phyloP scores from a whole-genome alignment of 2,329 filamentous ascomycete genomes.

The Keithomyces neogunnii region DNA sequence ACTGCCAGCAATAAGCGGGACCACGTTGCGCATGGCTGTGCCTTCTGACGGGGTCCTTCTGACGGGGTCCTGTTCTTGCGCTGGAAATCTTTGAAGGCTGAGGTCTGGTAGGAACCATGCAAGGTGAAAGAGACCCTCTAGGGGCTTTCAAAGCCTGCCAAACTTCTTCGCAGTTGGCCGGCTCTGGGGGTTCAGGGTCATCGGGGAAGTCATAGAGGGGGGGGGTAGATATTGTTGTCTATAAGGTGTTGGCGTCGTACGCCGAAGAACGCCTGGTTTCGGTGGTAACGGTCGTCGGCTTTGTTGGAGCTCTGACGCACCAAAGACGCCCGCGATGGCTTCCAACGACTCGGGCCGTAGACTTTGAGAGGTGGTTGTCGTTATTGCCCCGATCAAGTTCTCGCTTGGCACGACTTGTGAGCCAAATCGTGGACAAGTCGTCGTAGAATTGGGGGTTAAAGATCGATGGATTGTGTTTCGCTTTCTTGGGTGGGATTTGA shows the following conservation, averaged over 20 bases:
- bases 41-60: too few relatives aligned
- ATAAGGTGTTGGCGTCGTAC: constrained; percentile 3
- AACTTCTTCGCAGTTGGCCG: not conserved
- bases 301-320: not conserved
- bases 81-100: too few relatives aligned
- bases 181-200: not conserved
- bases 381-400: constrained; percentile 4
- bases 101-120: too few relatives aligned
- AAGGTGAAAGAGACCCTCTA: too few relatives aligned
- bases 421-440: constrained; percentile 1
- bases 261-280: constrained; percentile 2
- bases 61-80: too few relatives aligned
- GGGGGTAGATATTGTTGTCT: constrained; percentile 2
- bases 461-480: not conserved
- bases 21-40: too few relatives aligned
- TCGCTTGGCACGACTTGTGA: not conserved
- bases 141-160: not conserved
- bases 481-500: too few relatives aligned
- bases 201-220: not conserved
- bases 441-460: constrained; percentile 1
- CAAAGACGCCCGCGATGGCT: too few relatives aligned
- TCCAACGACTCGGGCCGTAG: not conserved
- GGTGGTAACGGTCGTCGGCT: not conserved
- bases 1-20: too few relatives aligned
- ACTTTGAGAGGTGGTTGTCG: not conserved